These are phyloP conservation scores for Colletotrichum coccodes DNA, from an alignment of 2,329 filamentous ascomycete genomes.

Conservation along the genomic window DNA sequence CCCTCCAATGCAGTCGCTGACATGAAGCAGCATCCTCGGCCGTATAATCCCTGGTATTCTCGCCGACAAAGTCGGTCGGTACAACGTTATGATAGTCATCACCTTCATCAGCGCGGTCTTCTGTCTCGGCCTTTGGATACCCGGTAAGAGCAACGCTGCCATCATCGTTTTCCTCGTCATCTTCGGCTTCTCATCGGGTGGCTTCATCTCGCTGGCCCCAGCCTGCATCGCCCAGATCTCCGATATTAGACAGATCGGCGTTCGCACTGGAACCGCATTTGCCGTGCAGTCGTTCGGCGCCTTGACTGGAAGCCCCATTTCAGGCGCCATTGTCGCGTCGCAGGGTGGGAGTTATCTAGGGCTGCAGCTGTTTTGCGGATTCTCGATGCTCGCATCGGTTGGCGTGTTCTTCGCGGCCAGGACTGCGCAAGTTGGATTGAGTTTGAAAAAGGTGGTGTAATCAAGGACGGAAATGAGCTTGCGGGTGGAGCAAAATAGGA, in stretches of 20 bases:
- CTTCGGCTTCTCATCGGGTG: constrained; percentile 76
- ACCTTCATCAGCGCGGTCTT: constrained; percentile 58
- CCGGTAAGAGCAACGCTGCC: constrained; percentile 60
- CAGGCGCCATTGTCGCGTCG: constrained; percentile 65
- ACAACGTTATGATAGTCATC: constrained; percentile 62
- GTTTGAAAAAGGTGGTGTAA: constrained; percentile 41
- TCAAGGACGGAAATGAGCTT: background rate
- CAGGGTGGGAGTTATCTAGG: constrained; percentile 65
- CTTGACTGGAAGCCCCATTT: constrained; percentile 75
- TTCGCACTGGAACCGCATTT: constrained; percentile 73
- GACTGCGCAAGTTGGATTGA: constrained; percentile 47
- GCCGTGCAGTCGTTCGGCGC: constrained; percentile 71
- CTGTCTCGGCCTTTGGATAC: constrained; percentile 59
- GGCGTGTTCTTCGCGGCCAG: constrained; percentile 43
- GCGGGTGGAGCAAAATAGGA: background rate
- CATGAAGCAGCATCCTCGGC: constrained; percentile 54
- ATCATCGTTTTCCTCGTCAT: constrained; percentile 73
- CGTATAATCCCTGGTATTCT: constrained; percentile 61
- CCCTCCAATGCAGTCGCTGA: background rate
- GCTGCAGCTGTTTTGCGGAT: constrained; percentile 73
- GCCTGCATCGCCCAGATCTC: constrained; percentile 77
- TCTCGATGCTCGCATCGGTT: constrained; percentile 51
- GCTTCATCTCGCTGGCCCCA: constrained; percentile 71
- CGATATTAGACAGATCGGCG: constrained; percentile 75
- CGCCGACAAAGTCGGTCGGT: constrained; percentile 57